Evolutionary conservation across 257 asterid species (phyloP), one percentile per base, ranked within the genome.

Genomic region (Salvia splendens): DNA sequence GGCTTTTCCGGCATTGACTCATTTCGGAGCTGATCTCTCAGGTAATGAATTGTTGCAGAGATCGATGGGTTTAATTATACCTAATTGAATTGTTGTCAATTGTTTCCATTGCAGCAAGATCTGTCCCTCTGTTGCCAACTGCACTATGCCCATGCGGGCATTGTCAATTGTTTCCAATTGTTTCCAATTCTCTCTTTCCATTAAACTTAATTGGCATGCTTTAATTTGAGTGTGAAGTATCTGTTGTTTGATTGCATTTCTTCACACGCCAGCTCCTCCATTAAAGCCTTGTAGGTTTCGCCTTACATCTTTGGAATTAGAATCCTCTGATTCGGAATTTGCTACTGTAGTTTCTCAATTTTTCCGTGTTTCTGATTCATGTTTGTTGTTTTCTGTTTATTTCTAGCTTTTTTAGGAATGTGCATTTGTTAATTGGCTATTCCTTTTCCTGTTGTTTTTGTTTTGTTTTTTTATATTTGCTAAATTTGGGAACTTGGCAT

Each of bases 1-100:
- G 63, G 72, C 75, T 81, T 40, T 78, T 85, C 89, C 79, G 87
- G 89, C 91, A 85, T 84, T 87, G 90, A 85, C 86, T 69, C 70
- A 47, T 55, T 66, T 77, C 60, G 67, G 54, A 53, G 76, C 50
- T 65, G 73, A 40, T 71, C 63, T 51, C 68, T 78, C 78, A 77
- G 75, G 85, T 75, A 50, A 55, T 50, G 48, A 69, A 64, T 73
- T 64, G 46, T 40, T 14, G 42, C 45, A 55, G 73, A 76, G 92
- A 89, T 85, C 87, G 86, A 88, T 80, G 64, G 67, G 91, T 58
- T 68, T 41, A 58, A 41, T 68, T 70, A 35, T 40, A 75, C 61
- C 61, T 79, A 64, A 72, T 74, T 42, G 61, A 68, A 38, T 65
- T 76, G 46, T 10, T 46, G 32, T 12, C 33, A 41, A 8, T 12